Percentiles rank a stretch among this genome's conserved stretches.
These are phyloP conservation scores for Ophiostoma pallidulum DNA, from an alignment of 2,329 filamentous ascomycete genomes.

Conservation along the genomic window DNA sequence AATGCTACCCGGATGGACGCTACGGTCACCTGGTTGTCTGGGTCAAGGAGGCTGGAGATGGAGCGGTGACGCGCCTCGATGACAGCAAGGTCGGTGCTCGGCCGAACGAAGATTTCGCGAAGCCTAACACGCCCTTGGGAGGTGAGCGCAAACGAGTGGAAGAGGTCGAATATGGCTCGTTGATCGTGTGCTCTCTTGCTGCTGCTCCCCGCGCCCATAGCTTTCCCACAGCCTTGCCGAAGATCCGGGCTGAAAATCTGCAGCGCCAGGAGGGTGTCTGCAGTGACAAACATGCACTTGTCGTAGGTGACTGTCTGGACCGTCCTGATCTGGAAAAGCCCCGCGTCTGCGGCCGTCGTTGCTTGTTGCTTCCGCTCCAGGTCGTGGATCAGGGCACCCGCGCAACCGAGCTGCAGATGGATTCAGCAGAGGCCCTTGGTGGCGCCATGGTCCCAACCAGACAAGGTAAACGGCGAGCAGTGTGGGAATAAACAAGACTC, in stretches of 20 bases:
- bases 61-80: constrained; percentile 65
- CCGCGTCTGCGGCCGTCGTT: background rate
- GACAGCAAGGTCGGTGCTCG: constrained; percentile 55
- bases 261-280: constrained; percentile 69
- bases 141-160: constrained; percentile 64
- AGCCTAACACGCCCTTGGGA: constrained; percentile 67
- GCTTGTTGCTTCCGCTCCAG: constrained; percentile 52
- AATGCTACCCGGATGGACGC: constrained; percentile 51
- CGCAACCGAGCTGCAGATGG: constrained; percentile 57
- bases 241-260: constrained; percentile 81
- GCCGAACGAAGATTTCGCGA: constrained; percentile 73
- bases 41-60: constrained; percentile 55
- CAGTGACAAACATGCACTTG: constrained; percentile 64
- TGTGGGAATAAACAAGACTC: constrained; percentile 17
- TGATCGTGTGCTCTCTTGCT: constrained; percentile 65
- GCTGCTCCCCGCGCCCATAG: constrained; percentile 52
- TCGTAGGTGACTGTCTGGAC: constrained; percentile 68
- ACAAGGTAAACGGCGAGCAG: background rate
- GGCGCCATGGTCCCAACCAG: too few relatives aligned
- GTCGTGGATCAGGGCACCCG: constrained; percentile 75
- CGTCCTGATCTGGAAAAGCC: constrained; percentile 48
- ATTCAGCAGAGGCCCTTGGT: background rate
- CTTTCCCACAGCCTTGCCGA: constrained; percentile 60
- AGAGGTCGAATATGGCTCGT: constrained; percentile 75
- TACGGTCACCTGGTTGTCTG: constrained; percentile 54